Percentiles rank a stretch among this genome's conserved stretches.
phyloP scores from a whole-genome alignment of 2,329 filamentous ascomycete species.

The Didymella arachidicola region DNA sequence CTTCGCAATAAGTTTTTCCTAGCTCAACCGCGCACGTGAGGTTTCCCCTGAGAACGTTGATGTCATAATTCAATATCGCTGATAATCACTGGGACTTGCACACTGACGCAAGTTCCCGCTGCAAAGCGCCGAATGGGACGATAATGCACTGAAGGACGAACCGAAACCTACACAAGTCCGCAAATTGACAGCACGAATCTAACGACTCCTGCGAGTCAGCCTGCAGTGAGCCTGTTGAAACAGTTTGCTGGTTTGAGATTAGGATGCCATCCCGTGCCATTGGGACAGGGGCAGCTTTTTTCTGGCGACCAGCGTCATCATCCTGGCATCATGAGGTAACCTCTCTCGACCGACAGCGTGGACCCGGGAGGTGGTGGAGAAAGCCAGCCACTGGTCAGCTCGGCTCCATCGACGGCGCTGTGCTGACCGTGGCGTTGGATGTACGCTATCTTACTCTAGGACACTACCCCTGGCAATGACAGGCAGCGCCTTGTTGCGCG shows the following conservation, averaged over 20 bases:
- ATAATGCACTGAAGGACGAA: slow-evolving; percentile 1
- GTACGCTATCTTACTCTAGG: slow-evolving; percentile 36
- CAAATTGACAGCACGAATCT: slow-evolving; percentile 2
- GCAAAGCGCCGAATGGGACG: not conserved
- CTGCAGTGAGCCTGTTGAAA: slow-evolving; percentile 19
- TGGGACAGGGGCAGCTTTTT: slow-evolving; percentile 29
- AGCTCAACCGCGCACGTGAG: not conserved
- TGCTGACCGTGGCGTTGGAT: slow-evolving; percentile 40
- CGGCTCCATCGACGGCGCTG: slow-evolving; percentile 35
- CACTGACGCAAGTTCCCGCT: not conserved
- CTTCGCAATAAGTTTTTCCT: not conserved
- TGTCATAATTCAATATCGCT: not conserved
- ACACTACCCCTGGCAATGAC: slow-evolving; percentile 20
- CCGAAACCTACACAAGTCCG: not conserved
- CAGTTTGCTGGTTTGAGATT: slow-evolving; percentile 24
- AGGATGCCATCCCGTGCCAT: slow-evolving; percentile 19
- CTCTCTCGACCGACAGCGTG: slow-evolving; percentile 38
- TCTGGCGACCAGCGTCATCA: slow-evolving; percentile 29
- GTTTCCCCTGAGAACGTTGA: not conserved
- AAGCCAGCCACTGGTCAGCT: slow-evolving; percentile 39
- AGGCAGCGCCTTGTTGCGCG: slow-evolving; percentile 7
- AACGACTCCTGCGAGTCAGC: slow-evolving; percentile 19
- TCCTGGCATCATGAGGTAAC: slow-evolving; percentile 30
- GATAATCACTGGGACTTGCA: not conserved
- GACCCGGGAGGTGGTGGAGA: slow-evolving; percentile 39